Evolutionary conservation across 352 stramenopile species (phyloP), one percentile per base, ranked within the genome.

Genomic region (Pythium periplocum): DNA sequence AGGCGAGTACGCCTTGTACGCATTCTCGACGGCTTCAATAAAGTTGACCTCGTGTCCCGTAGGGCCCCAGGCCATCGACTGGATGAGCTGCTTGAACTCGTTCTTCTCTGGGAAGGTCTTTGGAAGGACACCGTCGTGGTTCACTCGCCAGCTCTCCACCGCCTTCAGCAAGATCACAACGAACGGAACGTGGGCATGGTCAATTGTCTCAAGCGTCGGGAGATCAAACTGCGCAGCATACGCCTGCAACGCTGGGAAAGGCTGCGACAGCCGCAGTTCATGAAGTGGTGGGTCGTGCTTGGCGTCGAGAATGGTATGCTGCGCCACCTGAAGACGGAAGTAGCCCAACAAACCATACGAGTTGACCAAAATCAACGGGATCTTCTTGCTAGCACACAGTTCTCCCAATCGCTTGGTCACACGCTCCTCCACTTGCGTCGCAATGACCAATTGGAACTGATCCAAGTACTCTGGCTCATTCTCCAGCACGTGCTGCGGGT

Each of bases 41-140:
- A 98, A 98, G 70, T 99, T 99, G 0, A 98, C 50, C 78, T 98
- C 89, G 48, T 95, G 81, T 10, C 83, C 78, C 1, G 62, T 61
- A 2, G 63, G 46, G 0, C 75, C 76, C 51, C 75, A 75, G 0
- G 69, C 68, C 72, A 87, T 86, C 12, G 62, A 70, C 68, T 87
- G 67, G 4, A 96, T 51, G 12, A 66, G 55, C 47, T 77, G 61
- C 62, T 91, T 92, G 67, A 98, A 98, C 43, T 83, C 78, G 48
- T 87, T 64, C 61, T 98, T 99, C 57, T 98, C 92, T 0, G 66
- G 51, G 43, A 94, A 91, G 6, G 78, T 95, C 59, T 57, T 65
- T 26, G 95, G 93, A 12, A 83, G 41, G 2, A 65, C 48, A 31
- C 66, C 70, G 36, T 62, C 51, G 57, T 91, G 78, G 2, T 2